Evolutionary conservation across 2,329 filamentous ascomycete species (phyloP), one percentile per base, ranked within the genome.

Genomic region (Xylariaceae sp.): DNA sequence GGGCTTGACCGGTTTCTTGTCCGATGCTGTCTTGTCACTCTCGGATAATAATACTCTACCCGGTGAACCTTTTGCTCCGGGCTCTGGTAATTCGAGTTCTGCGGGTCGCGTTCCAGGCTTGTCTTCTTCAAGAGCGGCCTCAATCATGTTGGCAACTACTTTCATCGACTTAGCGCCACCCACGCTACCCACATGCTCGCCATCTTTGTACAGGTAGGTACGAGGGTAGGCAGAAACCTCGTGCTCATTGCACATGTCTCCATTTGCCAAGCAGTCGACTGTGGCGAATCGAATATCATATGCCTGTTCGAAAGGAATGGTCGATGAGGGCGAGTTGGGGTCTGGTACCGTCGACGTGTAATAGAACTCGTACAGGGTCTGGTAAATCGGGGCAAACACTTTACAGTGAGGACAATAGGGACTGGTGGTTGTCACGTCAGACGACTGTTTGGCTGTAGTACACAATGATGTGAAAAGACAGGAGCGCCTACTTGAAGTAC

Each of bases 301-400:
- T 73, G 86, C 94, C 57, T 87, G 81, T 37, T 87, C 86, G 70
- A 97, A 97, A 34, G 70, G 66, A 7, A 66, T 50, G 7, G 65
- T 62, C 11, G 76, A 75, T 47, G 80, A 76, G 76, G 84, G 64
- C 72, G 79, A 67, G 76, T 82, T 75, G 77, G 82, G 66, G 73
- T 78, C 68, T 72, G 87, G 77, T 13, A 88, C 88, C 68, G 91
- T 87, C 44, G 90, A 94, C 44, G 92, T 97, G 77, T 90, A 79
- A 78, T 97, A 99, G 75, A 87, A 97, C 77, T 99, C 94, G 80
- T 97, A 96, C 11, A 93, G 75, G 4, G 92, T 97, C 75, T 97
- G 92, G 80, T 86, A 97, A 54, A 85, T 87, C 6, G 94, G 94
- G 55, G 90, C 91, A 70, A 91, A 89, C 53, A 82, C 79, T 72